Evolutionary conservation across 352 stramenopile species (phyloP).

Genomic region (Pythium utonaiense): DNA sequence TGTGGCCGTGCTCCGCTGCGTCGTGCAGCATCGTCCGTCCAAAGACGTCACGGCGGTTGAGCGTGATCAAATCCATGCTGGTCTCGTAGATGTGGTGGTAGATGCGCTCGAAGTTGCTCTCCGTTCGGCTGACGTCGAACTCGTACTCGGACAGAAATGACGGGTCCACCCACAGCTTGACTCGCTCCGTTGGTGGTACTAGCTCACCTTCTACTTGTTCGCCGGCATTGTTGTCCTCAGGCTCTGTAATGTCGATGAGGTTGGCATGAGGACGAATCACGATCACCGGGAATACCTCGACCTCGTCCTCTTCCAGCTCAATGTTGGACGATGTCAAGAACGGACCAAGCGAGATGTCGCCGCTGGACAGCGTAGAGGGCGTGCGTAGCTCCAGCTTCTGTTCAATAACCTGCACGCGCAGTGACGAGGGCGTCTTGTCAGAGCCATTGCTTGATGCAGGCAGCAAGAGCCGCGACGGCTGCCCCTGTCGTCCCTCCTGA

Average conservation of each 20-base stretch:
- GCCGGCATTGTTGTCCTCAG: background rate
- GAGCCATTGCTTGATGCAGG: background rate
- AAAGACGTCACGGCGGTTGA: slow-evolving; percentile 51
- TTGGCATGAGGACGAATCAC: slow-evolving; percentile 44
- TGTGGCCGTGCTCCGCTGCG: slow-evolving; percentile 48
- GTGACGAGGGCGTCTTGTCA: background rate
- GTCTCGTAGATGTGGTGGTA: slow-evolving; percentile 41
- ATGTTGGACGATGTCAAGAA: slow-evolving; percentile 51
- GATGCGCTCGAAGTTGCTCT: slow-evolving; percentile 61
- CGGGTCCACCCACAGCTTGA: slow-evolving; percentile 20
- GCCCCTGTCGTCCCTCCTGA: slow-evolving; percentile 24
- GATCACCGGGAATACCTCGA: slow-evolving; percentile 65
- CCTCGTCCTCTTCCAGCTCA: slow-evolving; percentile 46
- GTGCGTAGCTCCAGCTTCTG: slow-evolving; percentile 38
- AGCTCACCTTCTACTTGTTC: background rate
- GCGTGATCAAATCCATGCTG: slow-evolving; percentile 37
- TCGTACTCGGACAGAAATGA: slow-evolving; percentile 59
- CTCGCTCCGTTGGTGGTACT: too few species aligned
- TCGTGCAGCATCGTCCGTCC: slow-evolving; percentile 65
- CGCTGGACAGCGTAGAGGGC: slow-evolving; percentile 25
- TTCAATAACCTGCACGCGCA: slow-evolving; percentile 36
- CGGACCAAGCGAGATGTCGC: slow-evolving; percentile 25
- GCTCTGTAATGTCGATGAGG: slow-evolving; percentile 22
- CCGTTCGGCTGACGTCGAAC: slow-evolving; percentile 42
- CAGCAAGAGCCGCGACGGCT: slow-evolving; percentile 42